phyloP scores from a whole-genome alignment of 345 rosid genomes.

The Citrus sinensis region DVS_A1.0 CM039168.1:23106501-23107000 shows the following conservation, averaged over 20 bases:
- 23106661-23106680: not conserved
- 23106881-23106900: not conserved
- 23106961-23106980: not conserved
- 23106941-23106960: not conserved
- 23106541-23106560: no score
- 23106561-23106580: no score
- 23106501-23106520: no score
- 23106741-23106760: not conserved
- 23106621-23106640: not conserved
- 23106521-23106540: no score
- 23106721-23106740: not conserved
- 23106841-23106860: not conserved
- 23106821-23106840: no score
- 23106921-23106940: not conserved
- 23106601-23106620: not conserved
- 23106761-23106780: conserved; percentile 20
- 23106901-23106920: not conserved
- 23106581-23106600: not conserved
- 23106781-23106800: not conserved
- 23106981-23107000: not conserved
- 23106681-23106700: conserved; percentile 7
- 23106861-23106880: not conserved
- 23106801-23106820: not conserved
- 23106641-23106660: conserved; percentile 10
- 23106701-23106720: not conserved